phyloP scores from a whole-genome alignment of 2,329 filamentous ascomycete species.

The Fusarium torulosum region DNA sequence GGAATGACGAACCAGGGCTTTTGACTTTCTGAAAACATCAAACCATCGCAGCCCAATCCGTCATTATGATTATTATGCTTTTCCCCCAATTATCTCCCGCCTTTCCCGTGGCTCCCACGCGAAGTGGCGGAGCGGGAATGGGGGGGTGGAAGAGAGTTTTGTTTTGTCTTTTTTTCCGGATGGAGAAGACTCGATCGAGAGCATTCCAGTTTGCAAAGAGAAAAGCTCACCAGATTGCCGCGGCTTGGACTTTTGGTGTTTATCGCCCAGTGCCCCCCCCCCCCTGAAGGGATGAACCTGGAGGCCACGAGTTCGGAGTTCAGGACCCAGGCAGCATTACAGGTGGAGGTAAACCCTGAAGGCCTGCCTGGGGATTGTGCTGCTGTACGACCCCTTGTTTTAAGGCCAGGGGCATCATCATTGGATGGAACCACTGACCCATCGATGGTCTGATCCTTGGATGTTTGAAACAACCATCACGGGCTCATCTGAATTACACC shows the following conservation, averaged over 20 bases:
- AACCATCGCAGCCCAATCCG: conserved; percentile 5
- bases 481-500: not conserved
- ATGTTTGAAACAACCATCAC: conserved; percentile 23
- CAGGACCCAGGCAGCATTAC: not conserved
- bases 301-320: not conserved
- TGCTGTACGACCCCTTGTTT: not conserved
- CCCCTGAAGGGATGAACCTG: not conserved
- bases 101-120: conserved; percentile 13
- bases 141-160: not conserved
- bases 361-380: not conserved
- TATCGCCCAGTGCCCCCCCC: not conserved
- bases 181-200: not conserved
- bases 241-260: not conserved
- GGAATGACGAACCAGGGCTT: conserved; percentile 24
- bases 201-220: not conserved
- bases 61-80: not conserved
- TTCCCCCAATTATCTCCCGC: not conserved
- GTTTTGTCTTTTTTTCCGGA: not conserved
- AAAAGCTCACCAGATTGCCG: not conserved
- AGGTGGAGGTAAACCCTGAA: conserved; percentile 5
- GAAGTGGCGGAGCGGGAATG: not conserved
- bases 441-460: conserved; percentile 22
- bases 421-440: not conserved
- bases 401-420: too few relatives aligned
- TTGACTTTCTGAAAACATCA: not conserved